A percentile compares a stretch with the other conserved stretches of the same genome.
Evolutionary conservation across 208 protist genomes (phyloP).

Genomic region (Trichomonas tenax): DNA sequence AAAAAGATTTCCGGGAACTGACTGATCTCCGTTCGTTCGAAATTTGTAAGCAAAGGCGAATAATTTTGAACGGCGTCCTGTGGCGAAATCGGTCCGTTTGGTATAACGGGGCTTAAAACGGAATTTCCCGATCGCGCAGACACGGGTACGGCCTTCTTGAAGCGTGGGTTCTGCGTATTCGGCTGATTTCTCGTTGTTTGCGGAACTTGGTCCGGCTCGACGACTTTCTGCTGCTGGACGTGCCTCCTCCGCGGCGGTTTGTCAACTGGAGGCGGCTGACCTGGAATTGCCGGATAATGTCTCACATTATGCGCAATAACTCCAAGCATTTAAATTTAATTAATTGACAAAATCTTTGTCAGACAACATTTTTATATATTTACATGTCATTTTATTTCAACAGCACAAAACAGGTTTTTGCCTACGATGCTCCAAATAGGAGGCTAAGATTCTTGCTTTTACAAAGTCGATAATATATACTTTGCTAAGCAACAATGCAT

Average conservation of each 20-base stretch:
- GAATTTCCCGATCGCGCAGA: not conserved
- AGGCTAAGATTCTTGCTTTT: no score
- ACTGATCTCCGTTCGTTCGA: not conserved
- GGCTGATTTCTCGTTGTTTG: not conserved
- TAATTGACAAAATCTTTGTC: no score
- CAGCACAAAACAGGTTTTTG: no score
- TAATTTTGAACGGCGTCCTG: not conserved
- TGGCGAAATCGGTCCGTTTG: not conserved
- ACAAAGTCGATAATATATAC: no score
- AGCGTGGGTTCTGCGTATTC: not conserved
- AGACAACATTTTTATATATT: no score
- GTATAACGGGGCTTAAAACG: not conserved
- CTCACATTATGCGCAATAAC: not conserved
- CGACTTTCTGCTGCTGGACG: not conserved
- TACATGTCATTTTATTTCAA: no score
- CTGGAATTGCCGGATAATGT: not conserved
- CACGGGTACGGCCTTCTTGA: not conserved
- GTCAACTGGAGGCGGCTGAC: not conserved
- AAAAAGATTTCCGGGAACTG: not conserved
- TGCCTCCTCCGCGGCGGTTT: not conserved
- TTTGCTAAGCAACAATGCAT: no score
- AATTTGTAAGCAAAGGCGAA: not conserved
- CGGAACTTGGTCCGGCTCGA: not conserved
- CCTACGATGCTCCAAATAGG: no score
- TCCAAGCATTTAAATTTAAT: not conserved